A percentile compares a stretch with the other conserved stretches of the same genome.
These are phyloP conservation scores for Phaeosphaeriaceae sp. DNA, from an alignment of 2,329 filamentous ascomycete species.

Conservation along the genomic window DNA sequence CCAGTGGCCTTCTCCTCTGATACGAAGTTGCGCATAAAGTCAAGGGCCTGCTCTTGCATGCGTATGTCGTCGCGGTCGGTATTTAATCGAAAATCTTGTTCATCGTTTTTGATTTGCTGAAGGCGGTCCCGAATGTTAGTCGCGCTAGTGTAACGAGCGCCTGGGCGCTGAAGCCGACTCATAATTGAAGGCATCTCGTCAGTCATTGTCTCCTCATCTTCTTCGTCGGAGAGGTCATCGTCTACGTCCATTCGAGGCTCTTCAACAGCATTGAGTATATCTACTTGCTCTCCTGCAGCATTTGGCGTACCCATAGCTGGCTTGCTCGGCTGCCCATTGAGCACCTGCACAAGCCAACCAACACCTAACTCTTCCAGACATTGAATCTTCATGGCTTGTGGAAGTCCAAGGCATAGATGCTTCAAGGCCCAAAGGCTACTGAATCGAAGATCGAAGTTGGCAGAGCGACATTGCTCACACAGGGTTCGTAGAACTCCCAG, in stretches of 20 bases:
- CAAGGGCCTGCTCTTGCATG: constrained; percentile 89
- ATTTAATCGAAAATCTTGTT: constrained; percentile 70
- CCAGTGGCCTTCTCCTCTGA: constrained; percentile 63
- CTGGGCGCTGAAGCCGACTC: constrained; percentile 43
- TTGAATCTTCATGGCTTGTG: constrained; percentile 74
- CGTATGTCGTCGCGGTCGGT: constrained; percentile 78
- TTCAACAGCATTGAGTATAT: constrained; percentile 62
- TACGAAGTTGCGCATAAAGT: constrained; percentile 89
- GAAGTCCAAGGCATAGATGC: constrained; percentile 78
- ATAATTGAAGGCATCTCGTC: constrained; percentile 50
- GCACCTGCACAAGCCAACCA: constrained; percentile 80
- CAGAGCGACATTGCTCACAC: constrained; percentile 83
- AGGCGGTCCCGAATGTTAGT: constrained; percentile 49
- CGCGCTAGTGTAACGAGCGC: constrained; percentile 45
- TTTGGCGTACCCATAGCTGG: constrained; percentile 62
- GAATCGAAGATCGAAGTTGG: constrained; percentile 77
- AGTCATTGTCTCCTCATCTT: constrained; percentile 56
- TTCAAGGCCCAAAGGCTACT: constrained; percentile 95
- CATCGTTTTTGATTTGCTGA: constrained; percentile 63
- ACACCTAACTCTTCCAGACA: constrained; percentile 79
- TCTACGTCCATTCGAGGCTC: constrained; percentile 52
- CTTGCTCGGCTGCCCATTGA: constrained; percentile 64
- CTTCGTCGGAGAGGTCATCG: constrained; percentile 43
- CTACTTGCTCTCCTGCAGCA: constrained; percentile 65
- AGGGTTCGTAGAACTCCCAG: constrained; percentile 77